Percentiles rank a stretch among this genome's conserved stretches.
Conservation (phyloP, 2,329 filamentous ascomycete species). For the Verticillium dahliae region DNA sequence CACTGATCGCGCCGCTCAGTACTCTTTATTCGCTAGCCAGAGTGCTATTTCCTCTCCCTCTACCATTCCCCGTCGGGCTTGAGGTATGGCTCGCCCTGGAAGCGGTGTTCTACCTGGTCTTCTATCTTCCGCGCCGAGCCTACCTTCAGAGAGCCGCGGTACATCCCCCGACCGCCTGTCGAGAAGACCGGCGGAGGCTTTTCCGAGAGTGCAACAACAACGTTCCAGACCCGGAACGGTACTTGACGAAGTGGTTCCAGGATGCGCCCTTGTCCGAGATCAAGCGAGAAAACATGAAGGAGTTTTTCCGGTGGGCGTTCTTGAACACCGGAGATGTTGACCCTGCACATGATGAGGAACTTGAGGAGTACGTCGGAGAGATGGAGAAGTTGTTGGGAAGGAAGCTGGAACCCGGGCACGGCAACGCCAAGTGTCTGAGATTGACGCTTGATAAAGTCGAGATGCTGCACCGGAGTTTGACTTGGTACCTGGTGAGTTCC, state of each 20-base stretch:
- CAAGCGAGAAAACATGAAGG: slow-evolving; percentile 58
- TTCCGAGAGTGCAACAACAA: slow-evolving; percentile 51
- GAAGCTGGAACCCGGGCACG: slow-evolving; percentile 45
- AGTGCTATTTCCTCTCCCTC: slow-evolving; percentile 15
- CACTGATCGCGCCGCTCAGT: slow-evolving; percentile 41
- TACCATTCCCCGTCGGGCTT: slow-evolving; percentile 18
- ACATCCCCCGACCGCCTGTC: slow-evolving; percentile 34
- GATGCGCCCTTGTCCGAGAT: slow-evolving; percentile 51
- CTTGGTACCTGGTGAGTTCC: slow-evolving; percentile 56
- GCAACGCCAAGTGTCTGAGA: slow-evolving; percentile 50
- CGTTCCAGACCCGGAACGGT: slow-evolving; percentile 47
- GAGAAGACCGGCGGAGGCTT: slow-evolving; percentile 42
- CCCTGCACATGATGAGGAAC: slow-evolving; percentile 27
- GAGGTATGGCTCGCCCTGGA: slow-evolving; percentile 30
- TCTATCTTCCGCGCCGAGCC: slow-evolving; percentile 35
- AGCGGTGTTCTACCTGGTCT: slow-evolving; percentile 29
- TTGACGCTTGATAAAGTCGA: slow-evolving; percentile 57
- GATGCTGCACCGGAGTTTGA: slow-evolving; percentile 52
- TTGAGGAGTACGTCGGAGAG: slow-evolving; percentile 38
- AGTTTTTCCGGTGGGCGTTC: slow-evolving; percentile 64
- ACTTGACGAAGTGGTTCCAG: slow-evolving; percentile 61
- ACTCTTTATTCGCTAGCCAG: slow-evolving; percentile 34
- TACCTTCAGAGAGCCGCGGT: slow-evolving; percentile 29
- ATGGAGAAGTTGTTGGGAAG: slow-evolving; percentile 46
- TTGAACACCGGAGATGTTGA: slow-evolving; percentile 38